Percentiles rank a stretch among this genome's conserved stretches.
These are phyloP conservation scores for Salix caprea DNA, from an alignment of 345 rosid species.

Conservation along the genomic window DNA sequence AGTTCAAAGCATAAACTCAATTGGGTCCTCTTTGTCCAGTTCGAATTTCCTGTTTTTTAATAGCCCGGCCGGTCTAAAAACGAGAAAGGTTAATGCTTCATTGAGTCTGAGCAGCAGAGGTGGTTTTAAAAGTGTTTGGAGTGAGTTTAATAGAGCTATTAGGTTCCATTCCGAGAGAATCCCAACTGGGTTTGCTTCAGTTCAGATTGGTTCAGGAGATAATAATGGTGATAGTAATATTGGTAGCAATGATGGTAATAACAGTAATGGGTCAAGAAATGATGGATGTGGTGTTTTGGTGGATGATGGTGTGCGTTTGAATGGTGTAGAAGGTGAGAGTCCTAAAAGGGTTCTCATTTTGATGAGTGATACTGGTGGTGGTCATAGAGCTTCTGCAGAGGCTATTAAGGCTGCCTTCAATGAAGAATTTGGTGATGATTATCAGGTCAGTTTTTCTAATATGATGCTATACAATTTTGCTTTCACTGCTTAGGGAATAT, in stretches of 20 bases:
- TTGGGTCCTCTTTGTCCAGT: conserved; percentile 42
- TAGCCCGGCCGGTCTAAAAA: conserved; percentile 19
- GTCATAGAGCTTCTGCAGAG: conserved; percentile 97
- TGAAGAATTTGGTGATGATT: conserved; percentile 84
- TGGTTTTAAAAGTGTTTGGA: conserved; percentile 39
- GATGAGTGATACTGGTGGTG: conserved; percentile 99
- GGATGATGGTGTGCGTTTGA: conserved; percentile 58
- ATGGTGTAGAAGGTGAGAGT: conserved; percentile 39
- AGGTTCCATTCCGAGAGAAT: conserved; percentile 70
- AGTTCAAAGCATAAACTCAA: conserved; percentile 31
- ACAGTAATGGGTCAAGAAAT: conserved; percentile 37
- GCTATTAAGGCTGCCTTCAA: conserved; percentile 85
- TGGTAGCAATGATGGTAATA: conserved; percentile 4
- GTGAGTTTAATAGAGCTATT: conserved; percentile 60
- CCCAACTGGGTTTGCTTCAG: conserved; percentile 75
- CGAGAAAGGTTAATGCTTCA: conserved; percentile 45
- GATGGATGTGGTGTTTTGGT: conserved; percentile 50
- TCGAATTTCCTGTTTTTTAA: conserved; percentile 56
- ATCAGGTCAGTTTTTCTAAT: conserved; percentile 56
- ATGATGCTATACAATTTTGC: background rate
- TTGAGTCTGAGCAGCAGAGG: conserved; percentile 45
- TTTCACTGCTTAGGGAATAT: background rate
- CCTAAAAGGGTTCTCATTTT: conserved; percentile 85
- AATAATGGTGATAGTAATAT: conserved; percentile 9
- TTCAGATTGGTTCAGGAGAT: conserved; percentile 48